Conservation (phyloP, 73 alveolate genomes). For the Diophrys sp. region DNA sequence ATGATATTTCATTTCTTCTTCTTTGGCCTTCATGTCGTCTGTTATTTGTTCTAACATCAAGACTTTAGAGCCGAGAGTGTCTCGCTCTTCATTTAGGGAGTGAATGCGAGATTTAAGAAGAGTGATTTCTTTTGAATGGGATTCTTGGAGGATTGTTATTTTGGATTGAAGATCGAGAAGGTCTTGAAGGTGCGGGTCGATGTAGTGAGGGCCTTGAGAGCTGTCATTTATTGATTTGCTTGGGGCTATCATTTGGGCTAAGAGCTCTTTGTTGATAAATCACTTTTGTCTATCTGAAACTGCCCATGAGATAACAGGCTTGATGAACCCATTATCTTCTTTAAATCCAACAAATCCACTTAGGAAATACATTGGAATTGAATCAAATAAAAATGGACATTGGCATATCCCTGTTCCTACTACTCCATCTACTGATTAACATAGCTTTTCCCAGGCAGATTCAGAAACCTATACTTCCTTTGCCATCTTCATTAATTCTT, state of each 20-base stretch:
- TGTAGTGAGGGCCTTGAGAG: too few relatives aligned
- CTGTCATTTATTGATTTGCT: too few relatives aligned
- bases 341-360: neutral
- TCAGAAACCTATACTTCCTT: neutral
- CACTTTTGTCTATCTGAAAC: neutral
- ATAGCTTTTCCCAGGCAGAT: neutral
- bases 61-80: neutral
- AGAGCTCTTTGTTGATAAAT: neutral
- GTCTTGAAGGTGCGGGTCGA: too few relatives aligned
- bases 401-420: neutral
- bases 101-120: neutral
- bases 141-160: too few relatives aligned
- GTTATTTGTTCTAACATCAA: neutral
- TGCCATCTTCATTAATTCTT: neutral
- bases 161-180: too few relatives aligned
- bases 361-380: neutral
- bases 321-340: too few relatives aligned
- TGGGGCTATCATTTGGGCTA: neutral
- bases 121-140: too few relatives aligned
- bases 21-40: neutral
- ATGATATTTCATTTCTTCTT: neutral
- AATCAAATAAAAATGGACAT: neutral
- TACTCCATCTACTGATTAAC: neutral
- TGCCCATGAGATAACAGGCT: neutral
- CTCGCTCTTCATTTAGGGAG: neutral